Percentiles rank a stretch among this genome's conserved stretches.
phyloP scores from a whole-genome alignment of 2,329 filamentous ascomycete genomes.

The Stachybotrys chartarum region DNA sequence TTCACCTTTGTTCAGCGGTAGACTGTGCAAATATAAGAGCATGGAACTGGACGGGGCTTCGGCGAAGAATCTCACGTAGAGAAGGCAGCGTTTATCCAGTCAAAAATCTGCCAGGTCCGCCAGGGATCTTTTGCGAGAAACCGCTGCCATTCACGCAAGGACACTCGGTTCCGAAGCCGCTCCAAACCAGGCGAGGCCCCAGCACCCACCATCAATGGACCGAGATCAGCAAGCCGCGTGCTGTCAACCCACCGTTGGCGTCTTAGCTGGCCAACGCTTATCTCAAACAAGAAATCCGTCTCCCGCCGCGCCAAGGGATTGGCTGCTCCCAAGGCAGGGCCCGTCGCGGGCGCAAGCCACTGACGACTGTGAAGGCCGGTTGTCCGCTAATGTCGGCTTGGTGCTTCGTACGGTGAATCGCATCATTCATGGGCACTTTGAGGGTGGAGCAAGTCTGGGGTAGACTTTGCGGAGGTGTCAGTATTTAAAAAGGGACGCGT shows the following conservation, averaged over 20 bases:
- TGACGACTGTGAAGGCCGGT: not conserved
- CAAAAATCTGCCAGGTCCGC: too few species aligned
- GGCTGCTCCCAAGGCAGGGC: not conserved
- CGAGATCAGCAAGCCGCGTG: not conserved
- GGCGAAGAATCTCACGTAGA: too few species aligned
- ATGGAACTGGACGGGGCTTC: too few species aligned
- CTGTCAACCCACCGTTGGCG: not conserved
- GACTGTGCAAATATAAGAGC: too few species aligned
- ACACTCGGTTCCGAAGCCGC: too few species aligned
- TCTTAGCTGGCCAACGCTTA: not conserved
- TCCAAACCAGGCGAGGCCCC: too few species aligned
- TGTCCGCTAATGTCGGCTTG: not conserved
- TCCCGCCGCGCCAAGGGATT: not conserved
- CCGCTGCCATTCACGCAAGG: too few species aligned
- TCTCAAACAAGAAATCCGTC: not conserved
- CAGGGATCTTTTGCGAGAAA: too few species aligned
- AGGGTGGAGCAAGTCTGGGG: not conserved
- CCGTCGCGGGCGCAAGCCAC: not conserved
- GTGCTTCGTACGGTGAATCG: not conserved
- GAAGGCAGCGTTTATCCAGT: too few species aligned
- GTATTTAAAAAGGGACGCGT: not conserved
- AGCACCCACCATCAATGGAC: too few species aligned
- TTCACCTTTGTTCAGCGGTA: too few species aligned
- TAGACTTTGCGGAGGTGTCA: not conserved
- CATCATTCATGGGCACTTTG: not conserved